phyloP scores from a whole-genome alignment of 768 basidiomycete species.

The Tricholomella constricta region DNA sequence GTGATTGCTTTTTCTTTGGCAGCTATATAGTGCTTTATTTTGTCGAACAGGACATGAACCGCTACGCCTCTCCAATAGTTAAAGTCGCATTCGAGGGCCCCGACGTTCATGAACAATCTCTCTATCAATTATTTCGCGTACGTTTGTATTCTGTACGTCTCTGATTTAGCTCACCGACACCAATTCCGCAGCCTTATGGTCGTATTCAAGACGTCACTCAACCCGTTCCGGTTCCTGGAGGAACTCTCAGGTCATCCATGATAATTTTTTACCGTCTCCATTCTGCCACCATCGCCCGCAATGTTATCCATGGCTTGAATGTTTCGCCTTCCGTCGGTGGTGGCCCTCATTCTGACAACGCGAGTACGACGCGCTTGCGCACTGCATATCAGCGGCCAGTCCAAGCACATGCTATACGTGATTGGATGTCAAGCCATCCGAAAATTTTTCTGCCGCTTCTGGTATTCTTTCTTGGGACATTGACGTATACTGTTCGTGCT shows the following conservation, averaged over 20 bases:
- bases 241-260: slow-evolving; percentile 64
- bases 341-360: slow-evolving; percentile 16
- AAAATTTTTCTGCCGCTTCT: slow-evolving; percentile 78
- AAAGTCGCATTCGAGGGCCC: slow-evolving; percentile 88
- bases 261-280: slow-evolving; percentile 64
- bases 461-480: slow-evolving; percentile 84
- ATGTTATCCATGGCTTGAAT: slow-evolving; percentile 68
- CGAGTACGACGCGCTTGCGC: slow-evolving; percentile 49
- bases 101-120: slow-evolving; percentile 76
- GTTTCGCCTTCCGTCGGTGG: slow-evolving; percentile 26
- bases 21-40: background rate
- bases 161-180: slow-evolving; percentile 4
- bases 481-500: slow-evolving; percentile 79
- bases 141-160: slow-evolving; percentile 23
- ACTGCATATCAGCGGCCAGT: slow-evolving; percentile 64
- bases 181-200: slow-evolving; percentile 69
- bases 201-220: slow-evolving; percentile 66
- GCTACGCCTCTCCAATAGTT: slow-evolving; percentile 73
- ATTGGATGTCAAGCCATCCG: slow-evolving; percentile 88
- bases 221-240: slow-evolving; percentile 63
- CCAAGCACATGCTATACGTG: slow-evolving; percentile 65
- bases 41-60: slow-evolving; percentile 73
- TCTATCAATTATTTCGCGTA: slow-evolving; percentile 81
- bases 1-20: slow-evolving; percentile 11
- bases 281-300: slow-evolving; percentile 81